These are phyloP conservation scores for Metarhizium album DNA, from an alignment of 2,329 filamentous ascomycete species.

Conservation along the genomic window DNA sequence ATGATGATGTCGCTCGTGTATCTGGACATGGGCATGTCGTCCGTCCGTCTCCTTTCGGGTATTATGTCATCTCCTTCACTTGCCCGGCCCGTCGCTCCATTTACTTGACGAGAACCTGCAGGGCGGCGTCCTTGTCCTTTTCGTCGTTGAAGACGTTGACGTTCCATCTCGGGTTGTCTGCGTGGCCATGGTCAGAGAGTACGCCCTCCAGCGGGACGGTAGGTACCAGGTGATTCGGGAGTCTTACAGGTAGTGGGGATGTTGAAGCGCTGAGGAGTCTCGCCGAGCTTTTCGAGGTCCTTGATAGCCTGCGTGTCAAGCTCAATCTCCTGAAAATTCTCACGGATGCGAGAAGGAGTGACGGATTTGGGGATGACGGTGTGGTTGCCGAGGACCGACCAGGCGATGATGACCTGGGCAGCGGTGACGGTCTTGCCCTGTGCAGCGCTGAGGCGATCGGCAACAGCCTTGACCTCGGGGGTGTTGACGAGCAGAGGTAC, in stretches of 20 bases:
- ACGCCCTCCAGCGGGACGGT: not conserved
- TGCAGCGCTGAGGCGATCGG: slow-evolving; percentile 29
- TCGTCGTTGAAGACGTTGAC: slow-evolving; percentile 45
- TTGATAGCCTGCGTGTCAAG: slow-evolving; percentile 47
- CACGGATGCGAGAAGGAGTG: slow-evolving; percentile 53
- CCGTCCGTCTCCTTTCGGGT: not conserved
- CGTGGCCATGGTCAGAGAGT: slow-evolving; percentile 5
- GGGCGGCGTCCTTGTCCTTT: slow-evolving; percentile 36
- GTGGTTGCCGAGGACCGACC: slow-evolving; percentile 48
- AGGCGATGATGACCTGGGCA: slow-evolving; percentile 43
- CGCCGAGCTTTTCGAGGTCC: slow-evolving; percentile 51
- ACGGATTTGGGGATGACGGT: slow-evolving; percentile 69
- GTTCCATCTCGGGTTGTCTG: slow-evolving; percentile 42
- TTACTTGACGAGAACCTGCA: slow-evolving; percentile 33
- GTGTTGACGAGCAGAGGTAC: slow-evolving; percentile 47
- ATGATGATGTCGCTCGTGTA: not conserved
- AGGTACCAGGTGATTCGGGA: not conserved
- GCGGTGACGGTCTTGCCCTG: slow-evolving; percentile 28
- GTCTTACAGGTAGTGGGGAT: slow-evolving; percentile 30
- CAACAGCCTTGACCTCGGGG: slow-evolving; percentile 43
- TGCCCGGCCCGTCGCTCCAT: not conserved
- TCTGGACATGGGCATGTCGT: not conserved
- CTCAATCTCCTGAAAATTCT: slow-evolving; percentile 60
- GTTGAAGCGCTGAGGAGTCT: slow-evolving; percentile 35
- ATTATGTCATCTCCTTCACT: not conserved